Conservation (phyloP, 768 basidiomycete genomes). For the Rhodotorula graminis region DNA sequence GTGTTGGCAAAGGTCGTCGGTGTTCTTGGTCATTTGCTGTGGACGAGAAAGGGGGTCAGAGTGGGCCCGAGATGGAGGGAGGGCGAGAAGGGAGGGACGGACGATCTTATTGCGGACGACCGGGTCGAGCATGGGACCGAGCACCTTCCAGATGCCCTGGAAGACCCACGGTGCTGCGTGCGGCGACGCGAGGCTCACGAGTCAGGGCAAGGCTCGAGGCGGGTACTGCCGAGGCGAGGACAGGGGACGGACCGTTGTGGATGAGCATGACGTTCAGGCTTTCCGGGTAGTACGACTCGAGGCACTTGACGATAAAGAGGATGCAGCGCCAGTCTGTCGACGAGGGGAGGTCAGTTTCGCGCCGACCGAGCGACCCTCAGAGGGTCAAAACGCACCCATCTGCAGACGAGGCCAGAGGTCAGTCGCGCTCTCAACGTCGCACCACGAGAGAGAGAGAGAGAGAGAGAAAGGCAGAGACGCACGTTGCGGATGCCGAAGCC, state of each 20-base stretch:
- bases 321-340: constrained; percentile 24
- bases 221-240: no score
- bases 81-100: not conserved
- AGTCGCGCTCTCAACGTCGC: not conserved
- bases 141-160: constrained; percentile 40
- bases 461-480: no score
- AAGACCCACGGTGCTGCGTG: constrained; percentile 34
- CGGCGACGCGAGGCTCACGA: no score
- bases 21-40: constrained; percentile 33
- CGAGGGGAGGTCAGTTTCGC: no score
- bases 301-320: constrained; percentile 36
- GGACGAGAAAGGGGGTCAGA: not conserved
- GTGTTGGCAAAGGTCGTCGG: constrained; percentile 19
- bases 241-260: constrained; percentile 25
- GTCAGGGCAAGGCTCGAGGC: not conserved
- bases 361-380: not conserved
- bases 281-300: constrained; percentile 40
- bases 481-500: constrained; percentile 38
- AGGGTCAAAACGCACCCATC: not conserved
- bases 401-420: not conserved
- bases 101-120: constrained; percentile 41
- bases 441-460: not conserved
- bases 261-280: constrained; percentile 34
- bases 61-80: not conserved
- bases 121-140: constrained; percentile 40